phyloP scores from a whole-genome alignment of 495 filamentous ascomycete genomes.

The Aspergillus affinis region DNA sequence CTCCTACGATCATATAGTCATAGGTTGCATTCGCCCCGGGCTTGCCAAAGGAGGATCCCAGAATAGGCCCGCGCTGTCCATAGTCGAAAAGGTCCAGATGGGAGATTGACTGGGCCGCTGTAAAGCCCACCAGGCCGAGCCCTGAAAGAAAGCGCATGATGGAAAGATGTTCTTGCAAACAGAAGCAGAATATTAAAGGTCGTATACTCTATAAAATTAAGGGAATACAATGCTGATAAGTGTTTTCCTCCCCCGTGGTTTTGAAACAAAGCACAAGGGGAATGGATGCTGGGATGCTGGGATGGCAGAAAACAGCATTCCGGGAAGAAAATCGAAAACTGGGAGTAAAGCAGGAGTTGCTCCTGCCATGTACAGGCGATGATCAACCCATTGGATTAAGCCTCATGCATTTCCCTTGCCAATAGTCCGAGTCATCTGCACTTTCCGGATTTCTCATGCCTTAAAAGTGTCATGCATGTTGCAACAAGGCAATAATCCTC shows the following conservation, averaged over 20 bases:
- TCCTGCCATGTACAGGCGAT: background rate
- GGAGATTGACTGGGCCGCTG: slow-evolving; percentile 1
- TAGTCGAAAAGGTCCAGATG: slow-evolving; percentile 20
- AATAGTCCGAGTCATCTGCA: background rate
- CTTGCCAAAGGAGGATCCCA: slow-evolving; percentile 15
- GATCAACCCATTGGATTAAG: background rate
- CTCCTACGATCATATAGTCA: slow-evolving; percentile 44
- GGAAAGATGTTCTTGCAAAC: background rate
- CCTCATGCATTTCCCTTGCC: background rate
- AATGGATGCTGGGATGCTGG: background rate
- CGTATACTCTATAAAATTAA: background rate
- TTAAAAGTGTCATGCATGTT: background rate
- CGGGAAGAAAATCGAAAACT: background rate
- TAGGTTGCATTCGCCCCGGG: slow-evolving; percentile 18
- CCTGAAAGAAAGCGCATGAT: slow-evolving; percentile 2
- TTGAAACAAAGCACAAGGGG: background rate
- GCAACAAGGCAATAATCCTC: no score
- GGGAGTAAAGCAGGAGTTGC: background rate
- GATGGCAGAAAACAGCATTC: no score
- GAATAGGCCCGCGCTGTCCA: slow-evolving; percentile 16
- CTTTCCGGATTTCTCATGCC: background rate
- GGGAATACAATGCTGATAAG: background rate
- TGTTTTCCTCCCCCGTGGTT: background rate
- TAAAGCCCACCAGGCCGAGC: slow-evolving; percentile 7
- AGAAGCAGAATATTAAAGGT: background rate